Evolutionary conservation across 129 eudicot species (phyloP).

Genomic region (Oenanthe sinensis): DNA sequence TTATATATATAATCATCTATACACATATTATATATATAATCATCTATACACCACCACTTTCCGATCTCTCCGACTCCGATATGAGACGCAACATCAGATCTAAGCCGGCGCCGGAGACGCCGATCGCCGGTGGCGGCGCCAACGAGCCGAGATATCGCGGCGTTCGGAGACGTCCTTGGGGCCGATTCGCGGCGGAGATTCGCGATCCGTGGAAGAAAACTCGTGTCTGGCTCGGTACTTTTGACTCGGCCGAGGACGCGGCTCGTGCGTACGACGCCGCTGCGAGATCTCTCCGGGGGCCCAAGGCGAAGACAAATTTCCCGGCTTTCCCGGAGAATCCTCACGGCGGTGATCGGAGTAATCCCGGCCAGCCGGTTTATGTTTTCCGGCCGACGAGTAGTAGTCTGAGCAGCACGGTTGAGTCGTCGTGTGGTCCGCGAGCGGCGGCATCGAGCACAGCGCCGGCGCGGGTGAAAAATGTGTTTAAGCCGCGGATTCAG

Average conservation of each 20-base stretch:
- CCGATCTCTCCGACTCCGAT: conserved; percentile 24
- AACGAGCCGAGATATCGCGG: conserved; percentile 42
- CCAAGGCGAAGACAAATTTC: conserved; percentile 50
- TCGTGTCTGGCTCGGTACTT: conserved; percentile 57
- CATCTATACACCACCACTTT: not conserved
- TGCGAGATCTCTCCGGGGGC: conserved; percentile 49
- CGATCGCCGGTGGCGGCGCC: conserved; percentile 21
- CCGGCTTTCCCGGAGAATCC: conserved; percentile 22
- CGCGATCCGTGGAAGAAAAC: conserved; percentile 55
- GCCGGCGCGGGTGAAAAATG: conserved; percentile 14
- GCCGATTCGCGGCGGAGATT: conserved; percentile 55
- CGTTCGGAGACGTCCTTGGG: conserved; percentile 51
- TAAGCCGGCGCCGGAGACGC: conserved; percentile 15
- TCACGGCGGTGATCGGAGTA: conserved; percentile 8
- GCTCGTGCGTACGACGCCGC: conserved; percentile 59
- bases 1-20: not conserved
- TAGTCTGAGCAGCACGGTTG: conserved; percentile 55
- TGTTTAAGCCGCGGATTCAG: conserved; percentile 11
- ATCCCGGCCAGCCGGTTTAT: conserved; percentile 16
- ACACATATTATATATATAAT: not conserved
- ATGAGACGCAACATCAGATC: conserved; percentile 23
- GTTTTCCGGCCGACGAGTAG: conserved; percentile 41
- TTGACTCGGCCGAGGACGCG: conserved; percentile 45
- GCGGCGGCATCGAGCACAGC: conserved; percentile 6
- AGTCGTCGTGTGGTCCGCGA: conserved; percentile 48